These are phyloP conservation scores for Ogataea nitratoaversa DNA, from an alignment of 805 yeast species.

Conservation along the genomic window DNA sequence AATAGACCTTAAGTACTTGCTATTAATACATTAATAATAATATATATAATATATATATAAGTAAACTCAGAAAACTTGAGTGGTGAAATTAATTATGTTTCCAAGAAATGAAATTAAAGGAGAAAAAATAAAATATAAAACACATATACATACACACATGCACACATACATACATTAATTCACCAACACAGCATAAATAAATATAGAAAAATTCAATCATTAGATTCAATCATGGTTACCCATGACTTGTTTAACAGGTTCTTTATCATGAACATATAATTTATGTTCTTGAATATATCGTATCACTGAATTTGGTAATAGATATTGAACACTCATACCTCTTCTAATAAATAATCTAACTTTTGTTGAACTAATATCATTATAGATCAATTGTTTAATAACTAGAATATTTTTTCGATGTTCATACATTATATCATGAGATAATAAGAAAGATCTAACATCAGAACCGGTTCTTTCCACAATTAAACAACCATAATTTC, in stretches of 20 bases:
- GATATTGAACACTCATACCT: constrained; percentile 94
- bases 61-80: no score
- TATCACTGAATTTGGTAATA: constrained; percentile 90
- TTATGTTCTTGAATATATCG: constrained; percentile 92
- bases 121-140: no score
- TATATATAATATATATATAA: no score
- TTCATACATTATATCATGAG: constrained; percentile 97
- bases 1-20: no score
- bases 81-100: no score
- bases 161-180: no score
- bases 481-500: constrained; percentile 92
- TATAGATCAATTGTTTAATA: constrained; percentile 92
- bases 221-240: constrained; percentile 27
- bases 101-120: no score
- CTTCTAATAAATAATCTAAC: constrained; percentile 88
- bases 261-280: constrained; percentile 78
- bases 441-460: constrained; percentile 83
- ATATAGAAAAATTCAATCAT: no score
- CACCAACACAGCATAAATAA: no score
- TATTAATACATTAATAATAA: no score
- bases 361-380: constrained; percentile 93
- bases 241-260: constrained; percentile 88
- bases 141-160: no score
- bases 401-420: constrained; percentile 90
- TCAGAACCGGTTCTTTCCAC: constrained; percentile 97